Evolutionary conservation across 257 asterid species (phyloP), one percentile per base, ranked within the genome.

Genomic region (Salvia hispanica): DNA sequence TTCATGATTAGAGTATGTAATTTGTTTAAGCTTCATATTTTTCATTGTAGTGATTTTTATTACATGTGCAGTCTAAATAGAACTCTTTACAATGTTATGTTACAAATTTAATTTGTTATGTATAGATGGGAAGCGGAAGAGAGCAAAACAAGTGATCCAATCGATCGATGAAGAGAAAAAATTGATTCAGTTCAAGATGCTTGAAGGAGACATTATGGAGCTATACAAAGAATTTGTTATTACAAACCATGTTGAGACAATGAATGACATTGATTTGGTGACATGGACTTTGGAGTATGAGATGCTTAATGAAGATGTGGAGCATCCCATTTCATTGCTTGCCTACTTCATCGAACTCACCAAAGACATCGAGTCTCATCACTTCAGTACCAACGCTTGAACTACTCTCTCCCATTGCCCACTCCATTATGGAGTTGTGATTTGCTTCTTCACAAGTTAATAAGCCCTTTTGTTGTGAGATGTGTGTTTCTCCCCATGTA

Each of bases 301-400:
- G 64, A 58, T 39, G 48, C 66, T 40, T 15, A 60, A 40, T 10
- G 66, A 60, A 2, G 66, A 60, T 6, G 66, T 39, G 66, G 66
- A 40, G 51, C 66, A 60, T 60, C 66, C 66, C 0, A 40, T 18
- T 40, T 40, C 66, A 3, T 0, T 60, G 2, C 66, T 60, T 36
- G 4, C 51, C 16, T 60, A 4, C 8, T 6, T 12, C 52, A 60
- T 60, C 6, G 66, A 60, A 7, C 0, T 60, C 66, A 60, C 50
- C 33, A 39, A 60, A 60, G 66, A 60, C 16, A 40, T 60, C 16
- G 66, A 60, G 4, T 0, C 36, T 40, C 66, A 60, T 60, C 51
- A 60, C 37, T 36, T 60, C 1, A 16, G n/a, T n/a, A n/a, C 10
- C 34, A 9, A 59, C 15, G 6, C 50, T 33, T 56, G 11, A 12